Evolutionary conservation across 2,329 filamentous ascomycete species (phyloP).

Genomic region (Colletotrichum brevisporum): DNA sequence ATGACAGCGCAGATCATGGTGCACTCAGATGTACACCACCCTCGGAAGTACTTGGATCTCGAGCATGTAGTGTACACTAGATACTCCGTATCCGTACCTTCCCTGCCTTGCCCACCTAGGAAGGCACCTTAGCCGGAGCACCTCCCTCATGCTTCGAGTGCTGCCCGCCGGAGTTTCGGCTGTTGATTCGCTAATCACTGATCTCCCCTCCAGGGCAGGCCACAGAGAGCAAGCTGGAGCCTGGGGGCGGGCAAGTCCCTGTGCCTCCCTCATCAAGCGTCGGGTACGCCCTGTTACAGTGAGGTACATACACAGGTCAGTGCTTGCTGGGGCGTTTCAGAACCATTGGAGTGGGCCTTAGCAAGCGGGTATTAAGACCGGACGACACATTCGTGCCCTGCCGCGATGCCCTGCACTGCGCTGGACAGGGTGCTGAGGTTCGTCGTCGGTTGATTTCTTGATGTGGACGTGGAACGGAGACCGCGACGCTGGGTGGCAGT

Average conservation of each 20-base stretch:
- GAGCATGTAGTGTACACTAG: too few relatives aligned
- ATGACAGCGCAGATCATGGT: background rate
- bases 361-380: constrained; percentile 16
- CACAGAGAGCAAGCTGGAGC: too few relatives aligned
- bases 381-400: constrained; percentile 20
- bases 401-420: background rate
- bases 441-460: background rate
- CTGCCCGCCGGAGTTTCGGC: constrained; percentile 2
- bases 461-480: too few relatives aligned
- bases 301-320: background rate
- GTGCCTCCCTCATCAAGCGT: too few relatives aligned
- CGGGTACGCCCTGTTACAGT: too few relatives aligned
- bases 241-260: constrained; percentile 21
- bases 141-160: background rate
- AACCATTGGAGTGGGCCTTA: constrained; percentile 35
- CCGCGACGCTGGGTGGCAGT: background rate
- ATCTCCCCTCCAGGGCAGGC: too few relatives aligned
- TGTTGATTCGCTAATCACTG: constrained; percentile 36
- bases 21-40: background rate
- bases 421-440: background rate
- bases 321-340: constrained; percentile 34
- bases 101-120: too few relatives aligned
- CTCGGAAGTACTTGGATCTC: too few relatives aligned
- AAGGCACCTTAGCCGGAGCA: background rate
- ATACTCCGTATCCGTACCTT: too few relatives aligned